Conservation (phyloP, 2,329 filamentous ascomycete genomes). For the Zalaria obscura region DNA sequence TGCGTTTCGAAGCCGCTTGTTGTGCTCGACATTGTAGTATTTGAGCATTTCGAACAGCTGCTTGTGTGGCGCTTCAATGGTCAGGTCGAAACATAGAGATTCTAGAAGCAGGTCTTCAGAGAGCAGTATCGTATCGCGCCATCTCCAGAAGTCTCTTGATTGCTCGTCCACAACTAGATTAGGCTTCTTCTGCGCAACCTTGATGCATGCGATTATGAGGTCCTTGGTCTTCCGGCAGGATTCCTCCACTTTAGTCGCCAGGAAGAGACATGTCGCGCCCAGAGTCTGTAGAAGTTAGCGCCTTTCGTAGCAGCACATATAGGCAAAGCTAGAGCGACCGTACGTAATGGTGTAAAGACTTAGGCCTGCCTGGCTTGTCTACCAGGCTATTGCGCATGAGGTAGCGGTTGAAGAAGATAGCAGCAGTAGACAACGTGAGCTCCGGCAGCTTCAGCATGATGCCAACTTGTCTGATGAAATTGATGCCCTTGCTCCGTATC, state of each 20-base stretch:
- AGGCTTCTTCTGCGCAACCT: slow-evolving; percentile 87
- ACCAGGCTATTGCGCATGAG: slow-evolving; percentile 82
- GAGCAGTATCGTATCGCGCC: slow-evolving; percentile 84
- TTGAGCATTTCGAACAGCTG: slow-evolving; percentile 70
- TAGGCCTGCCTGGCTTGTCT: slow-evolving; percentile 47
- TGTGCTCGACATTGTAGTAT: slow-evolving; percentile 58
- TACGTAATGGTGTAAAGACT: slow-evolving; percentile 72
- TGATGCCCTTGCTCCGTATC: slow-evolving; percentile 77
- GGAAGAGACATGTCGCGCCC: slow-evolving; percentile 78
- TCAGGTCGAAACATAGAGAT: slow-evolving; percentile 82
- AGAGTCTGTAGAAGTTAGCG: slow-evolving; percentile 41
- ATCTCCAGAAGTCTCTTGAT: slow-evolving; percentile 96
- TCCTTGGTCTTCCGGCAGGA: slow-evolving; percentile 94
- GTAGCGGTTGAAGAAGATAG: slow-evolving; percentile 90
- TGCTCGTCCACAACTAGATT: slow-evolving; percentile 88
- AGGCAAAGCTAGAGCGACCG: slow-evolving; percentile 10
- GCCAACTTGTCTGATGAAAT: slow-evolving; percentile 91
- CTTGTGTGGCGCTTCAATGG: slow-evolving; percentile 77
- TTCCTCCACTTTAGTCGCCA: slow-evolving; percentile 95
- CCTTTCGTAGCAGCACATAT: background rate
- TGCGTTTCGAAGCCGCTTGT: slow-evolving; percentile 69
- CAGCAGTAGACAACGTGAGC: slow-evolving; percentile 80
- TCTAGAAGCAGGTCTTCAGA: slow-evolving; percentile 91
- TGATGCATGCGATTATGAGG: slow-evolving; percentile 82
- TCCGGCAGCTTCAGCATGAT: slow-evolving; percentile 86